Conservation (phyloP, 2,329 filamentous ascomycete species). For the Fusarium incarnatum region DNA sequence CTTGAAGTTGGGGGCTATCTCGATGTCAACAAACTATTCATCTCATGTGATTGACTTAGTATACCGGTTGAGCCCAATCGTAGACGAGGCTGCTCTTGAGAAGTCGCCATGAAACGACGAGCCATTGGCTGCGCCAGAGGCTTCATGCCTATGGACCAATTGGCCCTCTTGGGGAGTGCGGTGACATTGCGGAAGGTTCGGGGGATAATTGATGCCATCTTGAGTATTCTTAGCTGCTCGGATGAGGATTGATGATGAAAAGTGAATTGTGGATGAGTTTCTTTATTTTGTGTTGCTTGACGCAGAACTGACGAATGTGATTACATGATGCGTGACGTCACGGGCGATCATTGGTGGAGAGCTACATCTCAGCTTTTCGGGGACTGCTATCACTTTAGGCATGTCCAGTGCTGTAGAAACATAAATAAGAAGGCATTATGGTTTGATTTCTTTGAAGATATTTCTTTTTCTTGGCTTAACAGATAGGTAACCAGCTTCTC, state of each 20-base stretch:
- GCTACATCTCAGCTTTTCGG: no score
- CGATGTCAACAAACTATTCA: rapidly evolving
- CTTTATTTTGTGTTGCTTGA: neutral
- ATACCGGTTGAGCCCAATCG: slow-evolving; percentile 8
- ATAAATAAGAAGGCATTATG: neutral
- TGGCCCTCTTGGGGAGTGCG: neutral
- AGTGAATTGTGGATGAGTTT: no score
- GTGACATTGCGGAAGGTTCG: neutral
- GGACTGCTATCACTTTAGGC: neutral
- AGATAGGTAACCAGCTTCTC: neutral
- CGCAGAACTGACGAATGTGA: neutral
- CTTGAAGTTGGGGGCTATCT: slow-evolving; percentile 1
- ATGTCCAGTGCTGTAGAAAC: rapidly evolving
- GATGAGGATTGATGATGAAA: neutral
- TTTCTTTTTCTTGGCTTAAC: neutral
- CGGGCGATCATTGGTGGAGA: neutral
- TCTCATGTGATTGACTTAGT: no score
- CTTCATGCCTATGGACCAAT: neutral
- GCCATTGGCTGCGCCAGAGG: neutral
- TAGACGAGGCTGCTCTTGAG: slow-evolving; percentile 1
- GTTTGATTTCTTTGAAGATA: rapidly evolving
- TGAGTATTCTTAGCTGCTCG: rapidly evolving
- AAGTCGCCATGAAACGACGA: neutral
- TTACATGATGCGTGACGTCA: neutral
- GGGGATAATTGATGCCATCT: neutral